A percentile compares a stretch with the other conserved stretches of the same genome.
Evolutionary conservation across 495 filamentous ascomycete genomes (phyloP).

Genomic region (Hyaloscypha finlandica): DNA sequence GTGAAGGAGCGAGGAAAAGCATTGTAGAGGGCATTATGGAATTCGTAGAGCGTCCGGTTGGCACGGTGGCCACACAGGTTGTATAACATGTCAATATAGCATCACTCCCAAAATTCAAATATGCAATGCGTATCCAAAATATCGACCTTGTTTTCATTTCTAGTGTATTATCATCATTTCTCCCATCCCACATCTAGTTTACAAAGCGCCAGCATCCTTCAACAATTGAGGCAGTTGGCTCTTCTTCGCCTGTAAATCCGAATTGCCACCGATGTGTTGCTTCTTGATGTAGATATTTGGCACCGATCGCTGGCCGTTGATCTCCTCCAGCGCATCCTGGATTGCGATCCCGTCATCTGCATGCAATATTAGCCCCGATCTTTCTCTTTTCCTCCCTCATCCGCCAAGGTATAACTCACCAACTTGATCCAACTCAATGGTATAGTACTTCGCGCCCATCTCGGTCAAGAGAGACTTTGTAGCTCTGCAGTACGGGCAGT

Average conservation of each 20-base stretch:
- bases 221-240: slow-evolving; percentile 57
- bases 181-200: slow-evolving; percentile 22
- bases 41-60: slow-evolving; percentile 85
- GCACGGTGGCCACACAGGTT: slow-evolving; percentile 79
- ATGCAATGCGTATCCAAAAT: not conserved
- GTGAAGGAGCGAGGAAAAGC: slow-evolving; percentile 74
- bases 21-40: slow-evolving; percentile 87
- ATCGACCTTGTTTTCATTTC: not conserved
- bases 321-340: slow-evolving; percentile 78
- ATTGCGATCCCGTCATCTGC: slow-evolving; percentile 78
- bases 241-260: slow-evolving; percentile 77
- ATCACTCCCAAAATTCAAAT: slow-evolving; percentile 9
- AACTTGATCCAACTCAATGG: slow-evolving; percentile 83
- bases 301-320: slow-evolving; percentile 82
- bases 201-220: slow-evolving; percentile 67
- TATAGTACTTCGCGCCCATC: slow-evolving; percentile 69
- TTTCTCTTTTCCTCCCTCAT: slow-evolving; percentile 1
- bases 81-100: slow-evolving; percentile 23
- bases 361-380: slow-evolving; percentile 15
- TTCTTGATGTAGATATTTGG: slow-evolving; percentile 93
- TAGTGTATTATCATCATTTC: not conserved
- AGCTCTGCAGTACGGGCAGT: slow-evolving; percentile 91
- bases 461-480: slow-evolving; percentile 72
- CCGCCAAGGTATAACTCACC: slow-evolving; percentile 50
- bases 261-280: slow-evolving; percentile 96